Evolutionary conservation across 1,284 basidiomycete genomes (phyloP).

Genomic region (Apiotrichum porosum): DNA sequence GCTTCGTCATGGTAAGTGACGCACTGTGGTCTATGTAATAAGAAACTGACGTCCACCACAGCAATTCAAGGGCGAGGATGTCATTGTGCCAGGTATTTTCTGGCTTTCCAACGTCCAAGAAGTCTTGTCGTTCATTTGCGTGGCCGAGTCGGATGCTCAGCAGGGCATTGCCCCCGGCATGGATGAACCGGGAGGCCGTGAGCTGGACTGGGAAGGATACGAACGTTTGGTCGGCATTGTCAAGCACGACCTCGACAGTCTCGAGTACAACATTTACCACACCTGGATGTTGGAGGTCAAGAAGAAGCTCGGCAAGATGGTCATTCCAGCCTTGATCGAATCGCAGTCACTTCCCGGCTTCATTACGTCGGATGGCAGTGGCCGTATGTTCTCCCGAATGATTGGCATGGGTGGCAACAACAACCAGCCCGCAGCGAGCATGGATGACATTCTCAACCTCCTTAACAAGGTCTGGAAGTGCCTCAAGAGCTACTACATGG

Average conservation of each 20-base stretch:
- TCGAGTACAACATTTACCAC: conserved; percentile 99
- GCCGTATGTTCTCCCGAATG: conserved; percentile 88
- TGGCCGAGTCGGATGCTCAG: conserved; percentile 96
- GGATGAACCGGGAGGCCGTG: conserved; percentile 85
- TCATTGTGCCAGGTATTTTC: conserved; percentile 93
- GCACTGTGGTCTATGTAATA: background rate
- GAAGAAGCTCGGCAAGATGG: conserved; percentile 95
- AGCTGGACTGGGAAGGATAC: conserved; percentile 96
- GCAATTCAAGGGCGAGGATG: conserved; percentile 83
- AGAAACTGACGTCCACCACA: conserved; percentile 13
- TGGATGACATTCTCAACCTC: conserved; percentile 97
- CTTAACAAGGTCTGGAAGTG: conserved; percentile 99
- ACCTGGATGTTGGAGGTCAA: conserved; percentile 99
- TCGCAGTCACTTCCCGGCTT: conserved; percentile 97
- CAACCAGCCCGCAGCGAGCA: conserved; percentile 78
- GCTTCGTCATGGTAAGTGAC: conserved; percentile 88
- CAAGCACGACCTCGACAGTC: conserved; percentile 95
- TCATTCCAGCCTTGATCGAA: conserved; percentile 95
- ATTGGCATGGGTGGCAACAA: conserved; percentile 66
- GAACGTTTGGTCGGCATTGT: conserved; percentile 94
- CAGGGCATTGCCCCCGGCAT: conserved; percentile 97
- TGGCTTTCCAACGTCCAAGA: conserved; percentile 99
- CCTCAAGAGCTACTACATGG: conserved; percentile 98
- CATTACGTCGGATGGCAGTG: conserved; percentile 84
- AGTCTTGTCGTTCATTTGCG: conserved; percentile 96